Percentiles rank a stretch among this genome's conserved stretches.
These are phyloP conservation scores for Gracilaria vermiculophylla DNA, from an alignment of 23 red algal genomes.

Conservation along the genomic window DNA sequence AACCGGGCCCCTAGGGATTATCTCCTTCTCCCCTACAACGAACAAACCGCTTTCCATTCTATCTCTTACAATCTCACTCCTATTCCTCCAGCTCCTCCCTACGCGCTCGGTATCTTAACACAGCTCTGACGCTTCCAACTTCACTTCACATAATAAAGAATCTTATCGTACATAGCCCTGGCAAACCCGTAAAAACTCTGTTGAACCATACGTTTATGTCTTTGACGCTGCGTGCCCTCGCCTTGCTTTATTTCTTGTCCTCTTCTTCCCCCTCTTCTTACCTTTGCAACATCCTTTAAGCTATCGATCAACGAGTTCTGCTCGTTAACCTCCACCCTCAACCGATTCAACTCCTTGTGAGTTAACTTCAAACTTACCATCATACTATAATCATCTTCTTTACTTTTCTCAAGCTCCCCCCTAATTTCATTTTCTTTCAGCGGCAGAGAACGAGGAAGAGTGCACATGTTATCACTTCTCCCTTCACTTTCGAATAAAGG, in stretches of 20 bases:
- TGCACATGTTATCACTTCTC: no score
- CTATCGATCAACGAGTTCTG: background rate
- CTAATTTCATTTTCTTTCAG: background rate
- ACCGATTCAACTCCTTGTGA: slow-evolving; percentile 1
- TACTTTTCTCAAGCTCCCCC: background rate
- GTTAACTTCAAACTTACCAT: slow-evolving; percentile 21
- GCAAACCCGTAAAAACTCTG: background rate
- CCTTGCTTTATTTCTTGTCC: background rate
- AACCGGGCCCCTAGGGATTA: no score
- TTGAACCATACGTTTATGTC: background rate
- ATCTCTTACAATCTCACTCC: no score
- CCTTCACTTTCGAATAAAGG: no score
- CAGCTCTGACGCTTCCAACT: background rate
- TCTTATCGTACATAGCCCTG: background rate
- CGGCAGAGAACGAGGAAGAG: no score
- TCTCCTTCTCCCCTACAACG: background rate
- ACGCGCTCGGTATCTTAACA: background rate
- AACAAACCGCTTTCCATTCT: background rate
- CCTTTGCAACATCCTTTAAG: background rate
- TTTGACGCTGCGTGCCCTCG: no score
- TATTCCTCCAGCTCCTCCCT: no score
- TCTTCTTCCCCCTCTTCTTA: background rate
- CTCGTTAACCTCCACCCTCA: background rate
- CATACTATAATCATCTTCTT: slow-evolving; percentile 2
- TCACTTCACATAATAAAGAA: background rate